Evolutionary conservation across 768 basidiomycete genomes (phyloP).

Genomic region (Podaxis mareebaensis): DNA sequence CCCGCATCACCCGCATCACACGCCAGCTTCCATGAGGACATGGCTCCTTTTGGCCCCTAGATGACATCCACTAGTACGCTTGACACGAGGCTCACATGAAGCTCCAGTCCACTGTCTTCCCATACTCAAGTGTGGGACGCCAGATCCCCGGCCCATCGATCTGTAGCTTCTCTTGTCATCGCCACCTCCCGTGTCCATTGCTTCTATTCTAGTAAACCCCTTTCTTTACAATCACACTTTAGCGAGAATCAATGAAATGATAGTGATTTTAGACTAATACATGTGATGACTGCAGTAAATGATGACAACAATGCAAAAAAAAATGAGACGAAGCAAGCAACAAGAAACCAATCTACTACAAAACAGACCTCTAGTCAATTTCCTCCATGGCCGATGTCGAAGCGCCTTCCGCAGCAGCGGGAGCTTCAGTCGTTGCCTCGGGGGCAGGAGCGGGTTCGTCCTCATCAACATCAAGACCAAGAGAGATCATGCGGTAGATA

Average conservation of each 20-base stretch:
- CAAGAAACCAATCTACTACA: conserved; percentile 12
- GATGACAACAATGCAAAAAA: conserved; percentile 30
- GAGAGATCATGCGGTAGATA: conserved; percentile 95
- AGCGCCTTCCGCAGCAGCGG: conserved; percentile 56
- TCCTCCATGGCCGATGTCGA: conserved; percentile 94
- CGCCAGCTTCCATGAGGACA: not conserved
- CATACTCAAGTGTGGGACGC: not conserved
- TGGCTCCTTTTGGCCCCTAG: not conserved
- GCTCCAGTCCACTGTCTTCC: conserved; percentile 1
- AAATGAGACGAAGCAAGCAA: conserved; percentile 26
- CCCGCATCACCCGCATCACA: not conserved
- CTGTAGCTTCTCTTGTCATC: not conserved
- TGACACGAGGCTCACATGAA: conserved; percentile 17
- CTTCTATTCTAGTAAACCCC: not conserved
- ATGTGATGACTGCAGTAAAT: conserved; percentile 16
- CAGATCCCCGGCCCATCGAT: not conserved
- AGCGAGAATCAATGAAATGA: not conserved
- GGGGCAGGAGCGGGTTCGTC: conserved; percentile 53
- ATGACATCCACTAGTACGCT: not conserved
- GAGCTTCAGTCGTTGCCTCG: conserved; percentile 42
- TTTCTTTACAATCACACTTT: not conserved
- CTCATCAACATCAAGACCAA: conserved; percentile 89
- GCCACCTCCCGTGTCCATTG: not conserved
- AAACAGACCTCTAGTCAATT: conserved; percentile 64
- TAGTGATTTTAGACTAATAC: conserved; percentile 12